Evolutionary conservation across 257 asterid species (phyloP), one percentile per base, ranked within the genome.

Genomic region (Plectranthus barbatus): DNA sequence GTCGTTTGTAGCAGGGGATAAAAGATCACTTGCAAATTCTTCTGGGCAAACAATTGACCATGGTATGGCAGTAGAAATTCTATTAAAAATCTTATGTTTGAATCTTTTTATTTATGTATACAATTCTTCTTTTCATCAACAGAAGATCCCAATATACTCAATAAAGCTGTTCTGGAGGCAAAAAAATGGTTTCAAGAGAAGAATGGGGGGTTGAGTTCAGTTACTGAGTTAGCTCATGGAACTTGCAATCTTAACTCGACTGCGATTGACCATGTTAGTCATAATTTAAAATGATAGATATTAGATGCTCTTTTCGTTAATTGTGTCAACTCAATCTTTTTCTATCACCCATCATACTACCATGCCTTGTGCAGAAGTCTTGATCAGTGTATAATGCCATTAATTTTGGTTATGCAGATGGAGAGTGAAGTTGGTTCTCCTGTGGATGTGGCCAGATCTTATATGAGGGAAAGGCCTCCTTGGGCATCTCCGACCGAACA

Each of bases 401-500:
- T 55, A 50, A 45, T 64, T 52, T 24, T 62, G 29, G 29, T 56
- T n/a, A 64, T 41, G 54, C 85, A 91, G 98, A 72, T 71, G 62
- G 86, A 76, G 59, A 72, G 69, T 68, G 81, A 60, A 66, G 80
- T 64, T 40, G 83, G 83, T 72, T 88, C 98, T 65, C 97, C 97
- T 42, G 86, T 75, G 48, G 94, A 89, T 75, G 70, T 86, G 69
- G 97, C 98, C 37, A 85, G 82, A 69, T 79, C 84, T 48, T 86
- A 92, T 70, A 88, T 89, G 95, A 83, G 60, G 69, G 81, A 78
- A 33, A 91, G 88, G 54, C 95, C 95, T 62, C 84, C 84, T 15
- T 86, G 98, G 98, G 83, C 93, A 41, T 92, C 95, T 56, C 87
- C 95, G n/a, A 74, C 62, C 3, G 79, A 75, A 44, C 56, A 69